A percentile compares a stretch with the other conserved stretches of the same genome.
phyloP scores from a whole-genome alignment of 2,329 filamentous ascomycete species.

The Diaporthe eres region DNA sequence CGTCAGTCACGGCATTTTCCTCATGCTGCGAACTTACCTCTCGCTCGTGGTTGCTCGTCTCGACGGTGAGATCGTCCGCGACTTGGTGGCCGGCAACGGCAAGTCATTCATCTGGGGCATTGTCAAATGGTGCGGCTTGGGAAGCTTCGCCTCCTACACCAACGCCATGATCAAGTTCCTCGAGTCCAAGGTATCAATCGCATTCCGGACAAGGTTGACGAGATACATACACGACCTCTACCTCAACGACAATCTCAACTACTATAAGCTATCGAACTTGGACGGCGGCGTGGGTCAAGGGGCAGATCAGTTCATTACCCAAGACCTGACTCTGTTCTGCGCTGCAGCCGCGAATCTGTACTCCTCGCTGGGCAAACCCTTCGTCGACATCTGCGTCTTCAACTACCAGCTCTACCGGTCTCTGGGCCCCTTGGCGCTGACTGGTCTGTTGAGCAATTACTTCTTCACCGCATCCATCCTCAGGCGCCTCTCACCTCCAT shows the following conservation, averaged over 20 bases:
- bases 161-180: constrained; percentile 99
- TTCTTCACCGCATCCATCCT: constrained; percentile 93
- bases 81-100: constrained; percentile 95
- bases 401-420: constrained; percentile 97
- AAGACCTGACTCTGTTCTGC: constrained; percentile 96
- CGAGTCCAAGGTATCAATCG: constrained; percentile 97
- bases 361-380: constrained; percentile 96
- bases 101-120: constrained; percentile 91
- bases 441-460: constrained; percentile 91
- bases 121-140: constrained; percentile 94
- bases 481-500: constrained; percentile 90
- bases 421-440: constrained; percentile 88
- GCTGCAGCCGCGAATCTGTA: constrained; percentile 92
- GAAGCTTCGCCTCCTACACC: constrained; percentile 93
- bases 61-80: constrained; percentile 95
- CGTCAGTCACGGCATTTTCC: constrained; percentile 88
- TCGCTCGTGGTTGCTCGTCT: constrained; percentile 93
- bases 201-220: constrained; percentile 94
- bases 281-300: constrained; percentile 94
- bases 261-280: constrained; percentile 93
- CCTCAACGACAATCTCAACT: constrained; percentile 93
- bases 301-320: constrained; percentile 97
- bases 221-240: constrained; percentile 98
- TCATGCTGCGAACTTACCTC: constrained; percentile 93
- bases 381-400: constrained; percentile 97